Conservation (phyloP, 495 filamentous ascomycete species). For the Bathelium albidoporum region DNA sequence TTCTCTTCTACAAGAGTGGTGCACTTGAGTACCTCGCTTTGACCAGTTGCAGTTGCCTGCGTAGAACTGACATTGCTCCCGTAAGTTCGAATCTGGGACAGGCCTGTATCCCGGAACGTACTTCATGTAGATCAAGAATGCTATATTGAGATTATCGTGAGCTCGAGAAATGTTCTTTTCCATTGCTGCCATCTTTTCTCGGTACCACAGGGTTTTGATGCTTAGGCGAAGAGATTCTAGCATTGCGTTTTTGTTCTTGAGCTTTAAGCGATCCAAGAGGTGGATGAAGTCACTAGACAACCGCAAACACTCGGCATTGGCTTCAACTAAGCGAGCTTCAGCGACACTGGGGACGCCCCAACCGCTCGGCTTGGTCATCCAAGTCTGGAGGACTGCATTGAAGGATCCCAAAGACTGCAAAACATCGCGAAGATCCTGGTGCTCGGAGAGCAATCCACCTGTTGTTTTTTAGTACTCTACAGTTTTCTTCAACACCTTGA, state of each 20-base stretch:
- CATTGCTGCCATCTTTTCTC: neutral
- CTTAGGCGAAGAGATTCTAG: neutral
- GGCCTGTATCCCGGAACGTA: neutral
- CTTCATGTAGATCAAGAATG: conserved; percentile 4
- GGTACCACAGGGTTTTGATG: conserved; percentile 4
- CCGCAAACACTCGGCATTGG: conserved; percentile 3
- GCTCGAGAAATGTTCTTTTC: neutral
- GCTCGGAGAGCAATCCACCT: neutral
- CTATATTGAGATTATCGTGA: neutral
- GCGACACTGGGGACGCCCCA: neutral
- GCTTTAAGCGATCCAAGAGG: neutral
- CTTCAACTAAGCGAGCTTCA: neutral
- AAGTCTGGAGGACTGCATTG: neutral
- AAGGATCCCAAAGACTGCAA: neutral
- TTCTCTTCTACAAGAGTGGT: neutral
- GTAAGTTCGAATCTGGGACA: neutral
- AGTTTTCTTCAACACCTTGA: conserved; percentile 2
- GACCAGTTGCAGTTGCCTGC: neutral
- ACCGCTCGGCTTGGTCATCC: neutral
- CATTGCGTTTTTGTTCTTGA: conserved; percentile 1
- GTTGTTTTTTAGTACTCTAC: neutral
- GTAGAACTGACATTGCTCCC: neutral
- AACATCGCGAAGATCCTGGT: conserved; percentile 1
- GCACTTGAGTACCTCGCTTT: neutral
- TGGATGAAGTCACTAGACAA: neutral